Evolutionary conservation across 1,284 basidiomycete genomes (phyloP), one percentile per base, ranked within the genome.

Genomic region (Cutaneotrichosporon spelunceum): DNA sequence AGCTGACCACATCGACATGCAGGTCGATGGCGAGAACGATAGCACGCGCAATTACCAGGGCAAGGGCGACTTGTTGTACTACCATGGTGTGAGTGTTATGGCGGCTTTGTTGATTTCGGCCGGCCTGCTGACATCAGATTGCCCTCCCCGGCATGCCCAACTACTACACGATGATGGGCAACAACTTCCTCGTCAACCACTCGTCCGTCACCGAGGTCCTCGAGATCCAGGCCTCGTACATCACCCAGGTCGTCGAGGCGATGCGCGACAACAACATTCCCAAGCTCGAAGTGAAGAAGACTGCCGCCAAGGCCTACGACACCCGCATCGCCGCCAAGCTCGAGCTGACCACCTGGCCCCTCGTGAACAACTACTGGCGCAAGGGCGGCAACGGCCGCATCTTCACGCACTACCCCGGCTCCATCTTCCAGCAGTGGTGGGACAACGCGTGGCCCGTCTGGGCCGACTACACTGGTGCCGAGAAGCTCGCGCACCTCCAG

Each of bases 111-210:
- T n/a, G n/a, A n/a, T n/a, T n/a, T n/a, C n/a, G n/a, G n/a, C n/a
- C n/a, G n/a, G n/a, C n/a, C n/a, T 4, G 34, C 53, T 59, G 45
- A 53, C 58, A 30, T 30, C 27, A 60, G 56, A 60, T 63, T 33
- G 48, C 64, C 5, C 59, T 63, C 34, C 59, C 64, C 6, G 64
- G 61, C 36, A 61, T 66, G 48, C 73, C 72, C 27, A 75, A 75
- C 65, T 61, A 64, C 53, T 73, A 66, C 65, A 57, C 63, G 14
- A 56, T 72, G 55, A 64, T 68, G 23, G 72, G 72, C 53, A 65
- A 69, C 63, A 75, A 75, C 63, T 65, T 63, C 21, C 64, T 69
- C 24, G 62, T 66, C 54, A 66, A 66, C 59, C 64, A 66, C 64
- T 54, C 50, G 33, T 56, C 57, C 39, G 60, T 66, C 24, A 66